Base-by-base conservation (phyloP, 2,329 filamentous ascomycete genomes). In the Monosporascus sp. region DNA sequence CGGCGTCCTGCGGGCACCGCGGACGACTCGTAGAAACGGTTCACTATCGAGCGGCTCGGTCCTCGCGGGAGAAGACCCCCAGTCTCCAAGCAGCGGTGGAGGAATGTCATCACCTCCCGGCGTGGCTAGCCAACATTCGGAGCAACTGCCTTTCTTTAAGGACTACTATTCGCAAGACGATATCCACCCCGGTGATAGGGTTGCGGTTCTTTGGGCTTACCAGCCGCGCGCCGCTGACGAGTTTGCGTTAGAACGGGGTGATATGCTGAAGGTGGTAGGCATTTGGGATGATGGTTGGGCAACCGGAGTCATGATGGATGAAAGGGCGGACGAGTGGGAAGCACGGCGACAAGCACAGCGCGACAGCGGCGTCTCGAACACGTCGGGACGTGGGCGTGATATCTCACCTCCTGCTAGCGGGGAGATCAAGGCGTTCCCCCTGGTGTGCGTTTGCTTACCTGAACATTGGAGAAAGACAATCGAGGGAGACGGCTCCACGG, bases 211-310 rank as follows among this genome's bases (percentile, higher is more conserved):
- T 15, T 99, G 94, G 94, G 93, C 94, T 2, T 99, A 99, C 70
- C 91, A 96, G 63, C 93, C 94, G 37, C 88, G 94, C 37, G 94
- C 94, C 5, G 84, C 86, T 31, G 94, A 99, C 65, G 94, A 99
- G 68, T 97, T 97, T 66, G 80, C 90, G 40, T 78, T 99, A 38
- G 94, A 97, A 65, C 85, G 94, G 54, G 94, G 94, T 51, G 94
- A 99, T 68, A 97, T 99, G 92, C 81, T 99, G 65, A 97, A 97
- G 74, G 87, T 99, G 15, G 88, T 97, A 35, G 94, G 94, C 57
- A 99, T 99, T 61, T 99, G 94, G 94, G 94, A 99, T 65, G 94
- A 99, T 69, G 94, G 94, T 47, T 99, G 94, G 94, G 94, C 94
- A 11, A 99, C 94, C 1, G 94, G 94, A 63, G 81, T 97, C 52